Evolutionary conservation across 2,329 filamentous ascomycete genomes (phyloP).

Genomic region (Achaetomium macrosporum): DNA sequence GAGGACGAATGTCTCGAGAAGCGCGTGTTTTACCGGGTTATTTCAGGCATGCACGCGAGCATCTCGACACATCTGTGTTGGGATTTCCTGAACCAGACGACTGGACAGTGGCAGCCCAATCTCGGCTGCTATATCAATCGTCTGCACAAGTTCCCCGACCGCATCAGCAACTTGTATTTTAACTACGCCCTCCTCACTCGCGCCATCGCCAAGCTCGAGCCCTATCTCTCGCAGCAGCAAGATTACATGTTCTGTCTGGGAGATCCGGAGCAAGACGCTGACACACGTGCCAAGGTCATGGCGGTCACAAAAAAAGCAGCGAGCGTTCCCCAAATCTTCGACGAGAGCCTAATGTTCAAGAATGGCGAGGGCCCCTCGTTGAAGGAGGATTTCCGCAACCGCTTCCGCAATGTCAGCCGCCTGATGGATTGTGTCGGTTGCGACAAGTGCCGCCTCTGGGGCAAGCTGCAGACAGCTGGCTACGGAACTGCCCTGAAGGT

Average conservation of each 20-base stretch:
- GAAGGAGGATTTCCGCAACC: conserved; percentile 95
- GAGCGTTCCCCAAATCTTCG: conserved; percentile 74
- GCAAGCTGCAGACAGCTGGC: conserved; percentile 90
- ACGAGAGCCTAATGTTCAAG: conserved; percentile 93
- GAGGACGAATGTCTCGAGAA: conserved; percentile 96
- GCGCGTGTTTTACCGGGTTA: conserved; percentile 92
- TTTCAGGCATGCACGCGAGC: conserved; percentile 96
- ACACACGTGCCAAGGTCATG: conserved; percentile 78
- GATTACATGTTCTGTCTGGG: conserved; percentile 89
- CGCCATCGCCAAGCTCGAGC: conserved; percentile 83
- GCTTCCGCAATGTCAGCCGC: conserved; percentile 92
- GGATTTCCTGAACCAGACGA: conserved; percentile 93
- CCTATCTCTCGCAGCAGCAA: conserved; percentile 55
- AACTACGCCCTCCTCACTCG: conserved; percentile 96
- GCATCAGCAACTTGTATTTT: conserved; percentile 96
- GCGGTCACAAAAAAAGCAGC: conserved; percentile 66
- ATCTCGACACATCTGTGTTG: conserved; percentile 95
- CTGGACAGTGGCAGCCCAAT: conserved; percentile 89
- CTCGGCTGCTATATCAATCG: conserved; percentile 79
- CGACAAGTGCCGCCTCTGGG: conserved; percentile 97
- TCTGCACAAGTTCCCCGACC: conserved; percentile 79
- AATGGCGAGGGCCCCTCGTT: conserved; percentile 67
- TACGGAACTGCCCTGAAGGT: conserved; percentile 95
- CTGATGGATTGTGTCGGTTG: conserved; percentile 99
- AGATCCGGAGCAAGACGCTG: conserved; percentile 69